Evolutionary conservation across 371 early-diverging fungal genomes (phyloP).

Genomic region (Circinella umbellata): DNA sequence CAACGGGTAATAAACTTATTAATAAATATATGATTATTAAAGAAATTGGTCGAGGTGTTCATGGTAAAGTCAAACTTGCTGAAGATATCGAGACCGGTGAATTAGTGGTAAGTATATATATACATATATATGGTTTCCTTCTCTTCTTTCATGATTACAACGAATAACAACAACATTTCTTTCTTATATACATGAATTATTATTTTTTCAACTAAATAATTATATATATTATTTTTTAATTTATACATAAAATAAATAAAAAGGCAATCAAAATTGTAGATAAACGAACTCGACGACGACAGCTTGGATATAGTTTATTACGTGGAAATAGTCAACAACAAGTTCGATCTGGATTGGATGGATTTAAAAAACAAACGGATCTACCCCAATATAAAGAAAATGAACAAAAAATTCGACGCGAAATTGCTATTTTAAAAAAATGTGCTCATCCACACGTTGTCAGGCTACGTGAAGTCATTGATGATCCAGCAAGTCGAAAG

Average conservation of each 20-base stretch:
- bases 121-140: not conserved
- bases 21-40: conserved; percentile 91
- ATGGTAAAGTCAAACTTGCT: conserved; percentile 95
- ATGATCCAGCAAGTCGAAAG: conserved; percentile 88
- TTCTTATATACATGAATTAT: no score
- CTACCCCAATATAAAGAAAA: conserved; percentile 51
- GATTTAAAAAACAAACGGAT: conserved; percentile 24
- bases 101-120: conserved; percentile 62
- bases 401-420: conserved; percentile 89
- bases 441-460: conserved; percentile 94
- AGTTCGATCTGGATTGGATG: conserved; percentile 17
- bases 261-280: conserved; percentile 90
- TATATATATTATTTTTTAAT: no score
- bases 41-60: conserved; percentile 95
- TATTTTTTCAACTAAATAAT: no score
- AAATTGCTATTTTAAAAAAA: conserved; percentile 96
- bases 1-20: conserved; percentile 90
- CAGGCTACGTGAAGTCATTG: conserved; percentile 89
- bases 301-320: conserved; percentile 59
- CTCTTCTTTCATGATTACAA: not conserved
- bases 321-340: conserved; percentile 45
- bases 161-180: not conserved
- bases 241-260: no score
- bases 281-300: conserved; percentile 71
- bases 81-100: conserved; percentile 79